Percentiles rank a stretch among this genome's conserved stretches.
Evolutionary conservation across 495 filamentous ascomycete genomes (phyloP).

Genomic region (Haplographium delicatum): DNA sequence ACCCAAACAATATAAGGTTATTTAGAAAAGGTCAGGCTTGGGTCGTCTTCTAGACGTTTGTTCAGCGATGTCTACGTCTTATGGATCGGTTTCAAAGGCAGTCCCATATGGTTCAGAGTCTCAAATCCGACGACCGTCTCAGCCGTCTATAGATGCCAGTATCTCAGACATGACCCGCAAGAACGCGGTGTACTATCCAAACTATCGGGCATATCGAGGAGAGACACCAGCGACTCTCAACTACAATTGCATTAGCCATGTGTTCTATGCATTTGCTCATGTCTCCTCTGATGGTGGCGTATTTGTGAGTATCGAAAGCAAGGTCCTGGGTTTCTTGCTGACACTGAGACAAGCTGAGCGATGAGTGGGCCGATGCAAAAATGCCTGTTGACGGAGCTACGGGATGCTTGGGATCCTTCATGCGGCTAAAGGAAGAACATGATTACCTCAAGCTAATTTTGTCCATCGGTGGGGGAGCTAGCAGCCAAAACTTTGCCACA

Average conservation of each 20-base stretch:
- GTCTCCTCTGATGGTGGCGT: slow-evolving; percentile 74
- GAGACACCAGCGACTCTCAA: slow-evolving; percentile 75
- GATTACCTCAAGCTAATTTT: slow-evolving; percentile 73
- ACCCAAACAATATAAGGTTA: too few relatives aligned
- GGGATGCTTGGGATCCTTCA: slow-evolving; percentile 74
- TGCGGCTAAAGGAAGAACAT: slow-evolving; percentile 67
- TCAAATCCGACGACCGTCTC: slow-evolving; percentile 14
- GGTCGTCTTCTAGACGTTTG: too few relatives aligned
- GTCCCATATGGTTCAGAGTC: slow-evolving; percentile 20
- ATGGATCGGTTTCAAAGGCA: slow-evolving; percentile 14
- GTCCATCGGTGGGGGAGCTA: slow-evolving; percentile 80
- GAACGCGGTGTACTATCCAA: slow-evolving; percentile 90
- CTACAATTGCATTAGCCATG: slow-evolving; percentile 55
- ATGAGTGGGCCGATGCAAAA: slow-evolving; percentile 79
- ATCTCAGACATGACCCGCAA: slow-evolving; percentile 43
- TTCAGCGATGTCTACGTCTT: too few relatives aligned
- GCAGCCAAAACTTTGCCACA: slow-evolving; percentile 70
- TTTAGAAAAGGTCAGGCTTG: too few relatives aligned
- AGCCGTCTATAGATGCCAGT: slow-evolving; percentile 20
- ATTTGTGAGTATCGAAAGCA: slow-evolving; percentile 51
- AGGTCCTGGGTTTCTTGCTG: neutral
- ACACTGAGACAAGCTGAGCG: slow-evolving; percentile 57
- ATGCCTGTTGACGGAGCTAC: slow-evolving; percentile 72
- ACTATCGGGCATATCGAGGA: slow-evolving; percentile 72
- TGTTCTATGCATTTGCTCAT: slow-evolving; percentile 89